Evolutionary conservation across 2,329 filamentous ascomycete species (phyloP).

Genomic region (Fusarium ramigenum): DNA sequence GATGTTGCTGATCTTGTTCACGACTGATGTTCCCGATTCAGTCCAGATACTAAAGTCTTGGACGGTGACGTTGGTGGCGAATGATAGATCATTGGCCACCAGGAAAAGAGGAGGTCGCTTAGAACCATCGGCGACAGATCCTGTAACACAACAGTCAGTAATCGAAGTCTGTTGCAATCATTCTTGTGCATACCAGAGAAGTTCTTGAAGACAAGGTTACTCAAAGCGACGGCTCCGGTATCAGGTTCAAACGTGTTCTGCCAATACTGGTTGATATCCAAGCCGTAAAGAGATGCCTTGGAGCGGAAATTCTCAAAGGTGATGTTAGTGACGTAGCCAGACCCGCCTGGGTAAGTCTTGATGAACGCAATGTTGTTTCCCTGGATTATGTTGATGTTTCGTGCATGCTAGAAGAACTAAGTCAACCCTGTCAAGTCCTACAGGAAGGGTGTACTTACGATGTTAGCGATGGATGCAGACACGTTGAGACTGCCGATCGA

Average conservation of each 20-base stretch:
- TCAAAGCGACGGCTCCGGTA: not conserved
- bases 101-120: not conserved
- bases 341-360: not conserved
- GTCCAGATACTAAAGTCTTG: not conserved
- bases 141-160: not conserved
- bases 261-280: not conserved
- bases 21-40: not conserved
- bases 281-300: not conserved
- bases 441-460: not conserved
- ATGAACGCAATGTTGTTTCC: not conserved
- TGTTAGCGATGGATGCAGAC: not conserved
- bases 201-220: not conserved
- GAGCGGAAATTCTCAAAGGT: not conserved
- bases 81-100: not conserved
- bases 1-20: not conserved
- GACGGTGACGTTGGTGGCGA: not conserved
- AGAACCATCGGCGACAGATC: not conserved
- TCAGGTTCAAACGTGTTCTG: not conserved
- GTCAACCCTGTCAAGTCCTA: rapidly evolving
- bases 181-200: not conserved
- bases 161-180: rapidly evolving
- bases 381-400: not conserved
- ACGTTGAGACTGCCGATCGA: not conserved
- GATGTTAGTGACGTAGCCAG: not conserved
- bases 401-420: not conserved